phyloP scores from a whole-genome alignment of 768 basidiomycete species.

The Trametes gibbosa region DNA sequence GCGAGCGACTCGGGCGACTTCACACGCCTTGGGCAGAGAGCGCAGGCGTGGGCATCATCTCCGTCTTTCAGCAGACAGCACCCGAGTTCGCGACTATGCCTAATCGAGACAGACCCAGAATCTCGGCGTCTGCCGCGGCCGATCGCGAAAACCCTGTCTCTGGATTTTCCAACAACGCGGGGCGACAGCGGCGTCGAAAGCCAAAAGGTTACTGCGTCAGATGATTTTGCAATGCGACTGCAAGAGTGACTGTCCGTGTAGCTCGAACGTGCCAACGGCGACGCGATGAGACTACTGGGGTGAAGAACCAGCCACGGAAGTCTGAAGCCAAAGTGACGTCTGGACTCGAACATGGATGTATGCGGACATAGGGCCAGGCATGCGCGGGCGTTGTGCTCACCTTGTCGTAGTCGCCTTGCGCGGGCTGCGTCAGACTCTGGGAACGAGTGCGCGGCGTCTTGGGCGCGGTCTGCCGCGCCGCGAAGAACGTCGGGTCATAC shows the following conservation, averaged over 20 bases:
- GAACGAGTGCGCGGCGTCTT: constrained; percentile 4
- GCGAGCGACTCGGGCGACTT: background rate
- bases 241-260: background rate
- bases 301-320: background rate
- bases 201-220: constrained; percentile 11
- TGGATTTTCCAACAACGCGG: constrained; percentile 5
- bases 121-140: background rate
- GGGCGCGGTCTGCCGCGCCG: background rate
- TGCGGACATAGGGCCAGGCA: background rate
- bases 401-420: constrained; percentile 15
- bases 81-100: constrained; percentile 3
- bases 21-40: background rate
- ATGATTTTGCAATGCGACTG: background rate
- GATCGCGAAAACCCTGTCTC: constrained; percentile 5
- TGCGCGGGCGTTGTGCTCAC: constrained; percentile 6
- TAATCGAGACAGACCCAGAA: background rate
- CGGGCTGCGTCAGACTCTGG: constrained; percentile 9
- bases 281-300: background rate
- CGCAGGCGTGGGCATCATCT: background rate
- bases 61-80: background rate
- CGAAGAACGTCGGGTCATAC: constrained; percentile 24
- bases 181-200: constrained; percentile 8
- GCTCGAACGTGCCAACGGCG: background rate
- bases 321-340: constrained; percentile 4
- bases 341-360: background rate